Evolutionary conservation across 2,329 filamentous ascomycete species (phyloP).

Genomic region (Xylariomycetidae sp.): DNA sequence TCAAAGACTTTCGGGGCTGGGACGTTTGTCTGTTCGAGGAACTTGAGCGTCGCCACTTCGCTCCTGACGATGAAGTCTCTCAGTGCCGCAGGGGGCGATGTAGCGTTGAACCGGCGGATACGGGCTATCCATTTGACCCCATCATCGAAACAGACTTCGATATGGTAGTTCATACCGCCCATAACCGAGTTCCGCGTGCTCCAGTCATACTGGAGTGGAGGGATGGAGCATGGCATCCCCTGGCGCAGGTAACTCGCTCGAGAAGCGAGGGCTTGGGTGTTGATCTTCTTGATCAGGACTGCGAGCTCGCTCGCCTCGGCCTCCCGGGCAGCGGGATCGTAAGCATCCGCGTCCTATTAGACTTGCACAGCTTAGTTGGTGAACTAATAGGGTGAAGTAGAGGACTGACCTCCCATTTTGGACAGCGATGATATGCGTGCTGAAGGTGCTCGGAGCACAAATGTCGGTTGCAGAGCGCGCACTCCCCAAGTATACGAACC

Average conservation of each 20-base stretch:
- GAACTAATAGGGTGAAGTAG: conserved; percentile 1
- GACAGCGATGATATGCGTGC: conserved; percentile 28
- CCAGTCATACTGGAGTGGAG: conserved; percentile 31
- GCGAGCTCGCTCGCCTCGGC: conserved; percentile 32
- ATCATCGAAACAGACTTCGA: conserved; percentile 38
- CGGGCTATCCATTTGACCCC: conserved; percentile 38
- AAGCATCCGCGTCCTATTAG: conserved; percentile 29
- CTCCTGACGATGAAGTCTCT: conserved; percentile 33
- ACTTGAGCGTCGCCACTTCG: conserved; percentile 37
- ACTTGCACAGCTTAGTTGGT: conserved; percentile 9
- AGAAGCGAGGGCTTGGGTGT: conserved; percentile 30
- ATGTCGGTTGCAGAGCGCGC: conserved; percentile 34
- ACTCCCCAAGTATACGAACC: conserved; percentile 32
- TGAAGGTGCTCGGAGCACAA: conserved; percentile 31
- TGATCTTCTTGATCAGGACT: conserved; percentile 29
- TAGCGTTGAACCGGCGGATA: conserved; percentile 35
- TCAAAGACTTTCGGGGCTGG: conserved; percentile 34
- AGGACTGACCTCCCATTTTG: conserved; percentile 32
- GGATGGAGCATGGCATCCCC: conserved; percentile 31
- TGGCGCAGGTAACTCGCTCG: conserved; percentile 30
- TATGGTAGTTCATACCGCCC: conserved; percentile 41
- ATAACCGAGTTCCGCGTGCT: conserved; percentile 33
- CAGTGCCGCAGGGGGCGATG: conserved; percentile 29
- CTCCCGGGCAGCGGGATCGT: conserved; percentile 27
- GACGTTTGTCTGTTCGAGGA: conserved; percentile 30